A percentile compares a stretch with the other conserved stretches of the same genome.
Evolutionary conservation across 768 basidiomycete species (phyloP).

Genomic region (Megacollybia marginata): DNA sequence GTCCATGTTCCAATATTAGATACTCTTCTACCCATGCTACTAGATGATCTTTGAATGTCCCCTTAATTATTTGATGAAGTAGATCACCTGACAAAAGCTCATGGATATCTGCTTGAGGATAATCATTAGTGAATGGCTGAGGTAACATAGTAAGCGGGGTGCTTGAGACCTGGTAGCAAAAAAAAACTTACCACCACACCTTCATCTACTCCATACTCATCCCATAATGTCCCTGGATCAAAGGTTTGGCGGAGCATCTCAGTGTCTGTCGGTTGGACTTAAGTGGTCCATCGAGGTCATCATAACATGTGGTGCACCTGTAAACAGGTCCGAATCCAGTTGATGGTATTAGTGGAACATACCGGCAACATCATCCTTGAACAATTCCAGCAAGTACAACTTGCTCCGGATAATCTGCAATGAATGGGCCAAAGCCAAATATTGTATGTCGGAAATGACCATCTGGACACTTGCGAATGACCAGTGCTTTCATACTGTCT

Average conservation of each 20-base stretch:
- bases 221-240: neutral
- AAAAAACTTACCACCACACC: neutral
- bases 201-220: neutral
- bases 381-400: too few relatives aligned
- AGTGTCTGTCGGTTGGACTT: neutral
- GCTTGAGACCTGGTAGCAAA: neutral
- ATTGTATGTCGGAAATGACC: too few relatives aligned
- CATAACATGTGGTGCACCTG: too few relatives aligned
- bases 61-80: constrained; percentile 26
- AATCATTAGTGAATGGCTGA: neutral
- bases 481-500: too few relatives aligned
- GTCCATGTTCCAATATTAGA: constrained; percentile 6
- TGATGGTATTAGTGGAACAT: too few relatives aligned
- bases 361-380: too few relatives aligned
- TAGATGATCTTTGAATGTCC: constrained; percentile 11
- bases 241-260: neutral
- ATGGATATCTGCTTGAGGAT: constrained; percentile 22
- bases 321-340: too few relatives aligned
- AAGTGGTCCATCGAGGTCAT: too few relatives aligned
- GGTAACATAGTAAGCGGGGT: too few relatives aligned
- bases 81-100: constrained; percentile 20
- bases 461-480: too few relatives aligned
- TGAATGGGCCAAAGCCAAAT: too few relatives aligned
- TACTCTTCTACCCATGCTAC: constrained; percentile 23
- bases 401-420: too few relatives aligned